These are phyloP conservation scores for Plasmodium reichenowi DNA, from an alignment of 169 alveolate species.

Conservation along the genomic window DNA sequence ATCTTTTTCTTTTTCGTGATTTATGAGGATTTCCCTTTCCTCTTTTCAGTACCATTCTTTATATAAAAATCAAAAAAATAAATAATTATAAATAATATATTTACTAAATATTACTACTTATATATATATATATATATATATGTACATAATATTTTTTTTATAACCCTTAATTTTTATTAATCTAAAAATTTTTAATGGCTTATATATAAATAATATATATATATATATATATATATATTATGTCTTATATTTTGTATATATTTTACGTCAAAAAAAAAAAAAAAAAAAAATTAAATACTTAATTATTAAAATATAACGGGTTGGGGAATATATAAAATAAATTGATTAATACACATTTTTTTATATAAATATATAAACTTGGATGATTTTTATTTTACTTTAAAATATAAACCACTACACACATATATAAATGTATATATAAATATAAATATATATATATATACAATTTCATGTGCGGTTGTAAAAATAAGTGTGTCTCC, in stretches of 20 bases:
- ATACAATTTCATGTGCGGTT: not conserved
- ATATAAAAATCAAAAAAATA: not conserved
- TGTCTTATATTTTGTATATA: too few relatives aligned
- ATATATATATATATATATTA: not conserved
- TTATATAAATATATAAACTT: too few relatives aligned
- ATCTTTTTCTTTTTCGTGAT: slow-evolving; percentile 10
- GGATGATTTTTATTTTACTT: too few relatives aligned
- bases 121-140: slow-evolving; percentile 5
- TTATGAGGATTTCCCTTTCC: slow-evolving; percentile 12
- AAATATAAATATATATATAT: slow-evolving; percentile 5
- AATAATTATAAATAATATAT: too few relatives aligned
- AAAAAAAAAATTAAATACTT: too few relatives aligned
- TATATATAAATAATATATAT: not conserved
- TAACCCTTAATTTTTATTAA: not conserved
- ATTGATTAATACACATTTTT: too few relatives aligned
- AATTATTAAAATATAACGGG: too few relatives aligned
- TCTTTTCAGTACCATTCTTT: slow-evolving; percentile 29
- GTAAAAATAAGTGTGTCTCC: too few relatives aligned
- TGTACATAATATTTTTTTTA: not conserved
- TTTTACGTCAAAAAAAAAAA: too few relatives aligned
- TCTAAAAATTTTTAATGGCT: not conserved
- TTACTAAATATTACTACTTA: not conserved
- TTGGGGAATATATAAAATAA: too few relatives aligned
- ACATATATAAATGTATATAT: slow-evolving; percentile 2
- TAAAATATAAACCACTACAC: not conserved